Evolutionary conservation across 2,329 filamentous ascomycete species (phyloP).

Genomic region (Madurella mycetomatis): DNA sequence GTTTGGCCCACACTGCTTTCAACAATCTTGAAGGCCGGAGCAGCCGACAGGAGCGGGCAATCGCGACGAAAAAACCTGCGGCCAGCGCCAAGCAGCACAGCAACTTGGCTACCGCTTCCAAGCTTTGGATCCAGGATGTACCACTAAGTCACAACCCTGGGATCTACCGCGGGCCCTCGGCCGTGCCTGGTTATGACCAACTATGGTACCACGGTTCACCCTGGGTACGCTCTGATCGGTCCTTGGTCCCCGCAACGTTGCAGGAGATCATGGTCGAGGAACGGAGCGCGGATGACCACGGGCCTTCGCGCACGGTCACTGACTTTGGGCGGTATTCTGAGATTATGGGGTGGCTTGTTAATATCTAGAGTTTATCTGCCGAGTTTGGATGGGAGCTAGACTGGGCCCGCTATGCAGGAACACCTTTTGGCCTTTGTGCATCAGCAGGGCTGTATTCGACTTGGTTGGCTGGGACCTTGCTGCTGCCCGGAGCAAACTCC

Average conservation of each 20-base stretch:
- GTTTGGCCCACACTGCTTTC: slow-evolving; percentile 7
- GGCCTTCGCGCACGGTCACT: not conserved
- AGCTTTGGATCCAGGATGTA: slow-evolving; percentile 7
- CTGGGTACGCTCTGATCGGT: not conserved
- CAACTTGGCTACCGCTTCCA: slow-evolving; percentile 2
- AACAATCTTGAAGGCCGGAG: slow-evolving; percentile 6
- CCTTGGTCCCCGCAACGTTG: slow-evolving; percentile 2
- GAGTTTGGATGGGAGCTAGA: not conserved
- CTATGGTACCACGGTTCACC: not conserved
- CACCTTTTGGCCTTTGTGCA: not conserved
- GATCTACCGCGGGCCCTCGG: not conserved
- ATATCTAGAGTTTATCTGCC: not conserved
- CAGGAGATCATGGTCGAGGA: not conserved
- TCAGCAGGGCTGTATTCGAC: too few species aligned
- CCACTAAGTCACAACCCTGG: not conserved
- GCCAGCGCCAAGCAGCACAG: too few species aligned
- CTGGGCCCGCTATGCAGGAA: slow-evolving; percentile 1
- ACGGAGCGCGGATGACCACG: not conserved
- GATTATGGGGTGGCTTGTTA: too few species aligned
- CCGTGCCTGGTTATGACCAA: not conserved
- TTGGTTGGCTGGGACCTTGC: too few species aligned
- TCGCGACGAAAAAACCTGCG: not conserved
- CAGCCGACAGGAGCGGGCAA: not conserved
- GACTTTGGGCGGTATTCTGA: not conserved
- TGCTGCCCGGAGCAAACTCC: too few species aligned